Conservation (phyloP, 805 yeast genomes). For the Wickerhamiella sorbophila region DNA sequence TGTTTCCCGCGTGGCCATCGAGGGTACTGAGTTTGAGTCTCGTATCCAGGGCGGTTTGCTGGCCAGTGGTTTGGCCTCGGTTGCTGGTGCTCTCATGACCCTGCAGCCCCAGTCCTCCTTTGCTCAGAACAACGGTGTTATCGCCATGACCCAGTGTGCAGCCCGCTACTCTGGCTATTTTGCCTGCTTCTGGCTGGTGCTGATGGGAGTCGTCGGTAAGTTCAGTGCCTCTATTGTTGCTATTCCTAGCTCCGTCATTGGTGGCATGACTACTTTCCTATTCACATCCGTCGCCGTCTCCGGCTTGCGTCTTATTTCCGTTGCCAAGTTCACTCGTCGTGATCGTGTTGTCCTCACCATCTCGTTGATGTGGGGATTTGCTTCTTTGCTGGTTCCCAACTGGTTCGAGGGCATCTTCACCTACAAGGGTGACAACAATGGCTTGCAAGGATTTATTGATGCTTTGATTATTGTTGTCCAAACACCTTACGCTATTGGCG, state of each 20-base stretch:
- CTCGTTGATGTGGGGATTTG: slow-evolving; percentile 49
- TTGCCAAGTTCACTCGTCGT: slow-evolving; percentile 44
- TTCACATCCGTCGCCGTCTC: slow-evolving; percentile 67
- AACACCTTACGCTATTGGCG: slow-evolving; percentile 59
- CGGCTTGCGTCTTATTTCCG: slow-evolving; percentile 51
- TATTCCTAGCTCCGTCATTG: slow-evolving; percentile 65
- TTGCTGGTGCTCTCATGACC: slow-evolving; percentile 64
- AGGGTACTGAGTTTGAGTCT: slow-evolving; percentile 67
- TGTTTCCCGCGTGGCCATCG: slow-evolving; percentile 73
- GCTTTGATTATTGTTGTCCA: slow-evolving; percentile 60
- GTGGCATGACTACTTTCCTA: slow-evolving; percentile 75
- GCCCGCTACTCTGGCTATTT: slow-evolving; percentile 68
- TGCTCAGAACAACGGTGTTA: slow-evolving; percentile 93
- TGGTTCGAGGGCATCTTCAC: slow-evolving; percentile 58
- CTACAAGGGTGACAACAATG: slow-evolving; percentile 44
- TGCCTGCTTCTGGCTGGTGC: slow-evolving; percentile 61
- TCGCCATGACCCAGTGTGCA: slow-evolving; percentile 84
- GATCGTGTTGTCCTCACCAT: slow-evolving; percentile 61
- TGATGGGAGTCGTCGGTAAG: slow-evolving; percentile 81
- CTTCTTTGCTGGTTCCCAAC: slow-evolving; percentile 45
- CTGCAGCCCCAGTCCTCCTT: slow-evolving; percentile 84
- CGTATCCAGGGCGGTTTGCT: slow-evolving; percentile 87
- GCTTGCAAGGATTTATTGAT: slow-evolving; percentile 46
- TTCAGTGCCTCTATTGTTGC: slow-evolving; percentile 82
- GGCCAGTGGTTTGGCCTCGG: slow-evolving; percentile 75